Evolutionary conservation across 192 early-diverging fungal genomes (phyloP), one percentile per base, ranked within the genome.

Genomic region (Backusella circina): DNA sequence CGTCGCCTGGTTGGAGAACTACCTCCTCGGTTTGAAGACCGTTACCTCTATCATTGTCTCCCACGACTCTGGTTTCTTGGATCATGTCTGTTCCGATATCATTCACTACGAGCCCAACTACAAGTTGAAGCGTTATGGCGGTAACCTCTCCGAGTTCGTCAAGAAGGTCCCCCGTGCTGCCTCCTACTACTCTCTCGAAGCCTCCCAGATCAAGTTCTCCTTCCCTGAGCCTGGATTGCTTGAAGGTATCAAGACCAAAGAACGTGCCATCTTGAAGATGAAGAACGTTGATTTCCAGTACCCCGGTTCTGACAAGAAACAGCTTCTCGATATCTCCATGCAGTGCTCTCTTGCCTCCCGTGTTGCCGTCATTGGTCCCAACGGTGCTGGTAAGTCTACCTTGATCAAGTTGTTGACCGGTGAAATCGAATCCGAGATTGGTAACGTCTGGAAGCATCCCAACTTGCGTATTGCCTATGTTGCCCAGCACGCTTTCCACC

Each of bases 391-490:
- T 23, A 93, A 93, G 67, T 89, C 89, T 7, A 93, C 87, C 10
- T 86, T 81, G 87, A 87, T 87, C 61, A 91, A 93, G 86, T 84
- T 95, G 44, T 88, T 95, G 77, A 90, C 91, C 33, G 94, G 94
- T 71, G 92, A 95, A 82, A 82, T 90, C 31, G 86, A 90, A 74
- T 91, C 93, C 32, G 86, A 88, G 64, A 77, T 84, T 37, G 93
- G 93, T 76, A 84, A 82, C 41, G 93, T 95, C 70, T 92, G 90
- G 87, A 89, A 92, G 84, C 93, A 94, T 79, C 94, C 93, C 76
- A 93, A 93, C 85, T 83, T 94, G 30, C 90, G 94, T 87, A 89
- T 95, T 82, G 93, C 93, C 54, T 94, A 94, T 80, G 93, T 95
- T 68, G 92, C 93, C 37, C 94, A 95, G 80, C 92, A 95, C 78